A percentile compares a stretch with the other conserved stretches of the same genome.
Conservation (phyloP, 78 protist genomes). For the Bodo saltans region DNA sequence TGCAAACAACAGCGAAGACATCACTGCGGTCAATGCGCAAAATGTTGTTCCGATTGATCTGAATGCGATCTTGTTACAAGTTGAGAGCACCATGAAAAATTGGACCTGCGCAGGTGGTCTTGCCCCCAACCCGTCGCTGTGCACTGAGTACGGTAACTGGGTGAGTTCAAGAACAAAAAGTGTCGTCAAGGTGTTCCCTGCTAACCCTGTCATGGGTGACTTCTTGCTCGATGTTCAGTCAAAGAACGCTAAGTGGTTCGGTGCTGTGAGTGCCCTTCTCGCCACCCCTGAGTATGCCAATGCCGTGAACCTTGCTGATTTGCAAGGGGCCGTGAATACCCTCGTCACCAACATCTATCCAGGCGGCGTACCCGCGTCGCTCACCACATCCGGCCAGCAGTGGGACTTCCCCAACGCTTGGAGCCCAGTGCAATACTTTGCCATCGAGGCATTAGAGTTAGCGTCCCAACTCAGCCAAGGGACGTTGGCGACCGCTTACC, state of each 20-base stretch:
- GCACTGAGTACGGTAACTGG: too few species aligned
- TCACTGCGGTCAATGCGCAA: not conserved
- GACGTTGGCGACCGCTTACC: not conserved
- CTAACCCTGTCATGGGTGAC: not conserved
- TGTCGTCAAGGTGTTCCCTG: too few species aligned
- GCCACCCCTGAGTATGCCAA: too few species aligned
- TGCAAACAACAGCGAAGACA: not conserved
- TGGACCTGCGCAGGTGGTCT: not conserved
- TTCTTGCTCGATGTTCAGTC: not conserved
- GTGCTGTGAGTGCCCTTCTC: not conserved
- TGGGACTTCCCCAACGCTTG: conserved; percentile 65
- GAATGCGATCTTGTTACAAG: conserved; percentile 16
- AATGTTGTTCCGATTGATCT: conserved; percentile 43
- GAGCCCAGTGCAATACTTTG: conserved; percentile 45
- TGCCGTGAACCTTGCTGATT: not conserved
- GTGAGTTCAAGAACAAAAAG: too few species aligned
- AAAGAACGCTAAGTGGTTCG: not conserved
- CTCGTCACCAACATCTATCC: not conserved
- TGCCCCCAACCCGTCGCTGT: not conserved
- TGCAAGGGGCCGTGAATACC: not conserved
- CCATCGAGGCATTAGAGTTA: not conserved
- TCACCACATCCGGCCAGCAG: conserved; percentile 30
- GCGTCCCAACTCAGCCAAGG: not conserved
- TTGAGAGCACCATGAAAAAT: not conserved
- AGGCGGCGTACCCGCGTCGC: conserved; percentile 39